These are phyloP conservation scores for Parastagonospora avenae DNA, from an alignment of 2,329 filamentous ascomycete species.

Conservation along the genomic window DNA sequence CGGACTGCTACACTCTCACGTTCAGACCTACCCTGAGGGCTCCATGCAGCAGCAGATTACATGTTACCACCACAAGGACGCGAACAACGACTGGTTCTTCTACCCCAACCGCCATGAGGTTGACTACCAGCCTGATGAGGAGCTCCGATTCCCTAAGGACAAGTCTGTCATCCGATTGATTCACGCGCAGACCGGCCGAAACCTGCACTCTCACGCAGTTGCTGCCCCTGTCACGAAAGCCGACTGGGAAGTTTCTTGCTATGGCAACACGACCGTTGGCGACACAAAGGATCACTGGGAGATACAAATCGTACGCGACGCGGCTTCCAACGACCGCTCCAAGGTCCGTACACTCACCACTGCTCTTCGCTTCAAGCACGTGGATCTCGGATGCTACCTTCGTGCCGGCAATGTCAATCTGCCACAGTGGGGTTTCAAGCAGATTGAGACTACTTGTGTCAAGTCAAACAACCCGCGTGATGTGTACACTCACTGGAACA, in stretches of 20 bases:
- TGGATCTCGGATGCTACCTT: slow-evolving; percentile 85
- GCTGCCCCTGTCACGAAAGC: slow-evolving; percentile 86
- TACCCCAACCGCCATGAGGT: slow-evolving; percentile 85
- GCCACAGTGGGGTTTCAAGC: slow-evolving; percentile 99
- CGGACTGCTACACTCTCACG: slow-evolving; percentile 92
- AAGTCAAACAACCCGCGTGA: slow-evolving; percentile 93
- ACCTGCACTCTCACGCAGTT: slow-evolving; percentile 93
- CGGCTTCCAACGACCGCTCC: slow-evolving; percentile 81
- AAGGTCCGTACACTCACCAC: slow-evolving; percentile 91
- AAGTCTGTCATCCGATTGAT: slow-evolving; percentile 82
- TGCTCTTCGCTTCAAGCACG: slow-evolving; percentile 85
- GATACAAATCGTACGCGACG: slow-evolving; percentile 89
- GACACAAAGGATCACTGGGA: slow-evolving; percentile 98
- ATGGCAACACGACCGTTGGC: slow-evolving; percentile 92
- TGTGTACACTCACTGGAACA: slow-evolving; percentile 98
- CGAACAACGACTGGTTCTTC: slow-evolving; percentile 99
- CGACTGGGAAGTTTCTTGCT: slow-evolving; percentile 91
- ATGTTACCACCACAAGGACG: slow-evolving; percentile 99
- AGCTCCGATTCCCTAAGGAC: slow-evolving; percentile 76
- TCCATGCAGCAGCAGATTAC: slow-evolving; percentile 95
- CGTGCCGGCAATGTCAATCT: slow-evolving; percentile 94
- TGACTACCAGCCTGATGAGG: slow-evolving; percentile 73
- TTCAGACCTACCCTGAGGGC: slow-evolving; percentile 94
- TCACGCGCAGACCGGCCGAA: slow-evolving; percentile 93
- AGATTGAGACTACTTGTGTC: slow-evolving; percentile 95